Evolutionary conservation across 257 asterid genomes (phyloP).

Genomic region (Ophiorrhiza pumila): DNA sequence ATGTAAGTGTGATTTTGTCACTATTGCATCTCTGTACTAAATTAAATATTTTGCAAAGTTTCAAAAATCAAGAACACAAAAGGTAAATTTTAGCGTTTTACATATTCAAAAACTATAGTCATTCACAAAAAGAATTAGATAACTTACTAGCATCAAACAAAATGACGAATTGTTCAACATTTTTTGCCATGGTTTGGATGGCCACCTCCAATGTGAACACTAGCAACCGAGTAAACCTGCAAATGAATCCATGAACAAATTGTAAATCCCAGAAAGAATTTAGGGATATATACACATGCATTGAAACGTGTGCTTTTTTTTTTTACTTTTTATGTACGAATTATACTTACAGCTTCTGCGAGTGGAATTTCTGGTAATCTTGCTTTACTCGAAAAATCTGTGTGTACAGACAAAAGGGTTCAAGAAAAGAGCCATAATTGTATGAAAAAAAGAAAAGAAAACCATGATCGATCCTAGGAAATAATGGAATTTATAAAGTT

Average conservation of each 20-base stretch:
- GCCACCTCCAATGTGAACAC: conserved; percentile 98
- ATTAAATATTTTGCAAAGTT: no score
- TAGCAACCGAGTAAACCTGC: conserved; percentile 66
- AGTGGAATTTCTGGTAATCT: conserved; percentile 81
- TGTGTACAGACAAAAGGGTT: neutral
- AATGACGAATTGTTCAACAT: conserved; percentile 70
- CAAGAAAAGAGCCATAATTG: neutral
- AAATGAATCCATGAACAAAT: neutral
- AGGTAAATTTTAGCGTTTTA: neutral
- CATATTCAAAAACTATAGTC: neutral
- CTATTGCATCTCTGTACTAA: no score
- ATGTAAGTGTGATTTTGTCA: neutral
- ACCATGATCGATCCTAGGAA: neutral
- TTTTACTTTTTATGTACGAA: neutral
- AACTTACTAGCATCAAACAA: conserved; percentile 91
- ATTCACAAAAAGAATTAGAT: neutral
- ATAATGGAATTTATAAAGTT: neutral
- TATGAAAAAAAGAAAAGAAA: neutral
- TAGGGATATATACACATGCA: no score
- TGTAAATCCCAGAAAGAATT: neutral
- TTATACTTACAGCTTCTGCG: conserved; percentile 66
- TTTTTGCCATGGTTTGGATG: conserved; percentile 70
- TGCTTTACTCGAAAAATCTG: conserved; percentile 92
- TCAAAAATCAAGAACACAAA: conserved; percentile 5
- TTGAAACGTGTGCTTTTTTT: neutral